Conservation (phyloP, 352 stramenopile genomes). For the Saprolegnia parasitica region DNA sequence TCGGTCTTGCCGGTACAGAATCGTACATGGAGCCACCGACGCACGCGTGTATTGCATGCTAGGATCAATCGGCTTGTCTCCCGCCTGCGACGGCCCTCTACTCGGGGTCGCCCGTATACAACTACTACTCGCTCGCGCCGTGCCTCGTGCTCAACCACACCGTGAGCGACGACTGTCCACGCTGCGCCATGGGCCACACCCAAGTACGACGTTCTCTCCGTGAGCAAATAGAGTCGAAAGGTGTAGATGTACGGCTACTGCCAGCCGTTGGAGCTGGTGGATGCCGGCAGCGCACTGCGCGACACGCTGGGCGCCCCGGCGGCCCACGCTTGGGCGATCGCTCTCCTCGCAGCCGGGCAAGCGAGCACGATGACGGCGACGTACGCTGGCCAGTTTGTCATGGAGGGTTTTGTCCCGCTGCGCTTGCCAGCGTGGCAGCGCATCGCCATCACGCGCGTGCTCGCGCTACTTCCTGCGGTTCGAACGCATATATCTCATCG, state of each 20-base stretch:
- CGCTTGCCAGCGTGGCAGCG: constrained; percentile 74
- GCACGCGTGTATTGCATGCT: too few relatives aligned
- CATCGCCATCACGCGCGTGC: constrained; percentile 76
- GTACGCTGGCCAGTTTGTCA: constrained; percentile 92
- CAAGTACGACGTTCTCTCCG: background rate
- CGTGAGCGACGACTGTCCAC: constrained; percentile 16
- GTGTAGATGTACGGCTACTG: constrained; percentile 50
- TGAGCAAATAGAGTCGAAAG: background rate
- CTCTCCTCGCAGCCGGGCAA: constrained; percentile 87
- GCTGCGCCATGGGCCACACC: background rate
- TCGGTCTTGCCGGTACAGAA: constrained; percentile 43
- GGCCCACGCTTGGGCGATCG: constrained; percentile 84
- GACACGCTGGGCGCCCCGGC: constrained; percentile 57
- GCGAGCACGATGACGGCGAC: constrained; percentile 90
- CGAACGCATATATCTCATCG: too few relatives aligned
- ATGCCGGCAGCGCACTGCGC: constrained; percentile 59
- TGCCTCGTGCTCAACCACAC: constrained; percentile 48
- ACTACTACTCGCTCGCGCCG: constrained; percentile 35
- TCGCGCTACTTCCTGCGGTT: constrained; percentile 79
- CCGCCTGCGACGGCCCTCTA: constrained; percentile 43
- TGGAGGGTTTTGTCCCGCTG: constrained; percentile 90
- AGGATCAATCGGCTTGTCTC: constrained; percentile 37
- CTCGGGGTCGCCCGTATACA: constrained; percentile 54
- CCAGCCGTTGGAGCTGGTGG: constrained; percentile 69
- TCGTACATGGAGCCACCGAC: too few relatives aligned